Evolutionary conservation across 2,329 filamentous ascomycete genomes (phyloP).

Genomic region (Scytalidium sp.): DNA sequence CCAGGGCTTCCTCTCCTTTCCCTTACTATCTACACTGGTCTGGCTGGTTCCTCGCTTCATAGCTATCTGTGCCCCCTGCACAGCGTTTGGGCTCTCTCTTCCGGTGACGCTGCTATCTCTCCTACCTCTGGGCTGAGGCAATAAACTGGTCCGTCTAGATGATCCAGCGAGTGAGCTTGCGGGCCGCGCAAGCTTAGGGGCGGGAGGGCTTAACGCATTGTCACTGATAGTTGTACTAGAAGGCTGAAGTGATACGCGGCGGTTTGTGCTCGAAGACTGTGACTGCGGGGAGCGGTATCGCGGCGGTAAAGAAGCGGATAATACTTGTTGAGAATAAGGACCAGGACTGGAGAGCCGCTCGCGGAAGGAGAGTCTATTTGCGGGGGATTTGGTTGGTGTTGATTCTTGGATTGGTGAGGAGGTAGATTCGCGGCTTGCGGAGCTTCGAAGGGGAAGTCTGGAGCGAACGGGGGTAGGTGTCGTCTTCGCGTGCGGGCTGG

Average conservation of each 20-base stretch:
- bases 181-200: slow-evolving; percentile 38
- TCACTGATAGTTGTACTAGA: slow-evolving; percentile 30
- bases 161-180: slow-evolving; percentile 53
- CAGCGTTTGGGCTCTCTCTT: slow-evolving; percentile 45
- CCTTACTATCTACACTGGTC: slow-evolving; percentile 20
- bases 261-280: slow-evolving; percentile 34
- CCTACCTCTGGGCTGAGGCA: slow-evolving; percentile 41
- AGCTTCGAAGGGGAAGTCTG: slow-evolving; percentile 28
- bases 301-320: slow-evolving; percentile 39
- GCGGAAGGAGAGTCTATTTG: slow-evolving; percentile 44
- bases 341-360: slow-evolving; percentile 49
- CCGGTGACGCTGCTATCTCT: slow-evolving; percentile 34
- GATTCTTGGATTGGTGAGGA: slow-evolving; percentile 22
- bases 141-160: slow-evolving; percentile 49
- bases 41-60: slow-evolving; percentile 28
- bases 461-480: slow-evolving; percentile 21
- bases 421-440: slow-evolving; percentile 23
- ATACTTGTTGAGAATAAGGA: slow-evolving; percentile 43
- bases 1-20: slow-evolving; percentile 21
- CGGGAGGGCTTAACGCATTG: slow-evolving; percentile 18
- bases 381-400: slow-evolving; percentile 24
- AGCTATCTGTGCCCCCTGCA: slow-evolving; percentile 42
- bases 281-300: slow-evolving; percentile 22
- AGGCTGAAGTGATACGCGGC: slow-evolving; percentile 55
- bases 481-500: slow-evolving; percentile 24